Base-by-base conservation (phyloP, 2,329 filamentous ascomycete genomes). In the Beauveria medogensis region DNA sequence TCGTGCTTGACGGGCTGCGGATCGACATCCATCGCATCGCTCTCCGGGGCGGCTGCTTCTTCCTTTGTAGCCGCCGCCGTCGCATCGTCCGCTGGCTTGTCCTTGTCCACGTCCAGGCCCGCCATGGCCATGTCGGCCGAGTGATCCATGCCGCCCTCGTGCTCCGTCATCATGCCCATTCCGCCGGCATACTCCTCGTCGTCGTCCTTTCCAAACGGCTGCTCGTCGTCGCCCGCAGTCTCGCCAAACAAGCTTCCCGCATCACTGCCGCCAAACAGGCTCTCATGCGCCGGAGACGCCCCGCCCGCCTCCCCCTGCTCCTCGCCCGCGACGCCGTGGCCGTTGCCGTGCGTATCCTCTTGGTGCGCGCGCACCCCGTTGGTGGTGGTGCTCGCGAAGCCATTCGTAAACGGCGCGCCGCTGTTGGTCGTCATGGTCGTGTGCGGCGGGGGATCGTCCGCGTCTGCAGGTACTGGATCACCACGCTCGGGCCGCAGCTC, bases 181-280 rank as follows among this genome's bases (percentile, higher is more conserved):
- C 88, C 88, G 60, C 86, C 79, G 3, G 87, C 87, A 66, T 95
- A 92, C 65, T 92, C 90, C 65, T 92, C 90, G 66, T 95, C 91
- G 46, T 96, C 91, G 48, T 96, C 91, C 14, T 89, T 87, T 0
- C 83, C 89, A 70, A 91, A 95, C 5, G 84, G 86, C 26, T 82
- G 70, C 73, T 73, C 70, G 34, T 37, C 34, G 34, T 37, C 34
- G 74, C 87, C 71, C 16, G 77, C 74, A 10, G 77, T 88, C 66
- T 95, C 92, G 2, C 93, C 94, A 71, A 97, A 99, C 1, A 99
- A 79, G 2, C 92, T 96, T 52, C 92, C 91, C 0, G 83, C 85
- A 22, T 86, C 85, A 66, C 91, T 91, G 1, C 89, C 89, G 12
- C 85, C 89, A 69, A 97, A 97, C 0, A 97, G 78, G 53, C 91